Evolutionary conservation across 1,284 basidiomycete genomes (phyloP), one percentile per base, ranked within the genome.

Genomic region (Bjerkandera adusta): DNA sequence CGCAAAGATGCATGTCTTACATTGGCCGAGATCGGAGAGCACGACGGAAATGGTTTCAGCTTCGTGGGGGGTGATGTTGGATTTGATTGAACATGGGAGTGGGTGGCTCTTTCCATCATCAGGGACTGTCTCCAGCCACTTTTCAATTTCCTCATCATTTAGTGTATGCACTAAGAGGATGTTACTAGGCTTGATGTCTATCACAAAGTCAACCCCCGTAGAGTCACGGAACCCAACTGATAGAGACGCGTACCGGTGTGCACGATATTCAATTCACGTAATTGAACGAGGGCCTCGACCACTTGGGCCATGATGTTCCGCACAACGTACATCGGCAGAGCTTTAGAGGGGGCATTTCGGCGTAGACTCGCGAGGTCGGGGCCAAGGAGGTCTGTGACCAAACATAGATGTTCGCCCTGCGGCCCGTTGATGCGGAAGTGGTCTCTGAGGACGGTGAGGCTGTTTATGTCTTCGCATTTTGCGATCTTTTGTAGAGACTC

Each of bases 181-280:
- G 41, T 56, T 56, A 24, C 52, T 52, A 4, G 45, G 46, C 42
- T 54, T 56, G n/a, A 54, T 16, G 43, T 54, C 55, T 56, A 21
- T n/a, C 6, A 25, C 4, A 25, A 4, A 5, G 8, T 37, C 15
- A 33, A 21, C 16, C 11, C 16, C 5, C 12, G 6, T 25, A 5
- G 22, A 18, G 15, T 24, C 5, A 6, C 10, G 16, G 33, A 11
- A n/a, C 3, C 16, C 32, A 35, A 12, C 11, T 5, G 20, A 5
- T 16, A 32, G 7, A 3, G 5, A 24, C 18, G 20, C 1, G 11
- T 8, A 54, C 55, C 55, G 13, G 55, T 52, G 37, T 56, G 52
- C 10, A 56, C 43, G n/a, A 56, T 56, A 11, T 38, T 15, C 6
- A 46, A 16, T 8, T 32, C 30, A 16, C 52, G 52, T 18, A 56